A percentile compares a stretch with the other conserved stretches of the same genome.
These are phyloP conservation scores for Acacia concinna DNA, from an alignment of 331 rosid genomes.

Conservation along the genomic window DNA sequence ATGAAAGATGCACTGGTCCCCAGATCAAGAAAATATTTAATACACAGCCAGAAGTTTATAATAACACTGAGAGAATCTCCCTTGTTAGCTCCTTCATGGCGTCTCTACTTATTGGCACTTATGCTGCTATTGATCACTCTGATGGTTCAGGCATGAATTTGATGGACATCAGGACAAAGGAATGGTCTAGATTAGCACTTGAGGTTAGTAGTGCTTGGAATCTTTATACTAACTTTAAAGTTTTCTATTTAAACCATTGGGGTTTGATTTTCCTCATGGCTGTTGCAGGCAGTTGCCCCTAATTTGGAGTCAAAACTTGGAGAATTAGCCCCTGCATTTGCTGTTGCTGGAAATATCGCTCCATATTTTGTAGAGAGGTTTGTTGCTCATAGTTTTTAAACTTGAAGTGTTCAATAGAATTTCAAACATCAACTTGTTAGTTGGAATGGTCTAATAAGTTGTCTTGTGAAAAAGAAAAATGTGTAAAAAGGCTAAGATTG, in stretches of 20 bases:
- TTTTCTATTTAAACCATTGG: conserved; percentile 14
- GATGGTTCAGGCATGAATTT: conserved; percentile 97
- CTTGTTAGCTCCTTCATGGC: conserved; percentile 96
- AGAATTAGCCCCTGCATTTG: conserved; percentile 76
- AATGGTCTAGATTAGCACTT: conserved; percentile 68
- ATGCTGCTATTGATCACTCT: conserved; percentile 86
- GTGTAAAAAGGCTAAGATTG: conserved; percentile 10
- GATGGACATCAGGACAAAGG: conserved; percentile 74
- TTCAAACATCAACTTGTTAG: background rate
- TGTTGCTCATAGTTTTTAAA: conserved; percentile 9
- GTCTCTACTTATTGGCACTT: conserved; percentile 66
- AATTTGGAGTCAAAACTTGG: conserved; percentile 86
- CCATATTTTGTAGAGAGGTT: conserved; percentile 82
- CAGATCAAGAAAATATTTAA: conserved; percentile 82
- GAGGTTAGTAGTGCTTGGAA: conserved; percentile 52
- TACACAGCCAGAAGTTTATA: conserved; percentile 57
- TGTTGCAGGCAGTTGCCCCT: conserved; percentile 77
- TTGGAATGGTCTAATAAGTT: background rate
- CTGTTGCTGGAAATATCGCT: conserved; percentile 77
- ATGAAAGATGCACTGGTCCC: conserved; percentile 91
- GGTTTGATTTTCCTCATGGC: conserved; percentile 25
- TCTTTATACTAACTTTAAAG: background rate
- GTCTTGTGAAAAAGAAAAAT: background rate
- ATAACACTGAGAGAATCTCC: conserved; percentile 81
- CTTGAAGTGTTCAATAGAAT: background rate